Evolutionary conservation across 495 filamentous ascomycete species (phyloP).

Genomic region (Monascus purpureus): DNA sequence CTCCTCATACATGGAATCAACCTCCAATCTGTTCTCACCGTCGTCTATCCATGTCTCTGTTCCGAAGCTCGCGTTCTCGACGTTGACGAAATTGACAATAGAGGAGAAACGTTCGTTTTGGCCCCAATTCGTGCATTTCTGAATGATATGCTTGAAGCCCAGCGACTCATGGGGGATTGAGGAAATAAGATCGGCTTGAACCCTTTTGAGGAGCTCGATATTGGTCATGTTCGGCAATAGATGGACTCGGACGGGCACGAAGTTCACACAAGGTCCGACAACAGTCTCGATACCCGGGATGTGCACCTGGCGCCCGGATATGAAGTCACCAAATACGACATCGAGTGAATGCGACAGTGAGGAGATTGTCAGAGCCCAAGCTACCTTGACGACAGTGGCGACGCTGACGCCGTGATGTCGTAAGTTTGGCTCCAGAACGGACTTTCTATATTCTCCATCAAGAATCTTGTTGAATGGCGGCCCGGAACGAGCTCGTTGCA

Average conservation of each 20-base stretch:
- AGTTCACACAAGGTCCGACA: constrained; percentile 27
- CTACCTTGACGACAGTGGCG: constrained; percentile 13
- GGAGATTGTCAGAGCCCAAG: constrained; percentile 17
- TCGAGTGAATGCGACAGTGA: constrained; percentile 9
- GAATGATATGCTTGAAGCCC: too few species aligned
- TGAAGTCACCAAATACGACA: constrained; percentile 15
- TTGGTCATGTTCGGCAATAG: neutral
- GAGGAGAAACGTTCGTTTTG: too few species aligned
- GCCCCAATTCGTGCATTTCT: too few species aligned
- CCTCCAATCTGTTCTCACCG: too few species aligned
- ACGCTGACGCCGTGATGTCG: neutral
- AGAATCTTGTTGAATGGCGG: neutral
- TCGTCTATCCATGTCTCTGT: too few species aligned
- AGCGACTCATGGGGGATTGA: too few species aligned
- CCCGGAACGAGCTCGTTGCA: neutral
- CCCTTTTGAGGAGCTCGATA: neutral
- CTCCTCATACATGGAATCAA: too few species aligned
- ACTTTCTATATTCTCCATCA: neutral
- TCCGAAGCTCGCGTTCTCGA: too few species aligned
- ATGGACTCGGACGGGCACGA: constrained; percentile 25
- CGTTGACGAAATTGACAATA: too few species aligned
- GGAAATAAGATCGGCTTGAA: too few species aligned
- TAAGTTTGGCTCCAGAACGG: neutral
- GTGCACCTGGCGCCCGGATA: constrained; percentile 14
- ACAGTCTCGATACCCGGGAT: constrained; percentile 19